Conservation (phyloP, 345 rosid species). For the Salix caprea region DNA sequence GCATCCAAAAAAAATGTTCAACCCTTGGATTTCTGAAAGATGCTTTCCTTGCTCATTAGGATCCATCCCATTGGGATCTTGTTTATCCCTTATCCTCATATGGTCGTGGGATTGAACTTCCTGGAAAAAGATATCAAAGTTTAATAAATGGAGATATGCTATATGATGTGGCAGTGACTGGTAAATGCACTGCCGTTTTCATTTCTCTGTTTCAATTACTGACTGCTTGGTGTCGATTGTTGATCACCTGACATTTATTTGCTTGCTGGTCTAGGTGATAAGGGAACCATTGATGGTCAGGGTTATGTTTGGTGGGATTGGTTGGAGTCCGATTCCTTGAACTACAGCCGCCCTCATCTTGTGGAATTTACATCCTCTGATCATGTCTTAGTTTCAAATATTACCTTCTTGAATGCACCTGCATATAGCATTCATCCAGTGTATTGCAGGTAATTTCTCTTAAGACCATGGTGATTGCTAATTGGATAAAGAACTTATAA, state of each 20-base stretch:
- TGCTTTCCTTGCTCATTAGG: slow-evolving; percentile 37
- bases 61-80: slow-evolving; percentile 76
- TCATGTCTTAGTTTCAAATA: slow-evolving; percentile 60
- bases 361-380: slow-evolving; percentile 68
- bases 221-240: not conserved
- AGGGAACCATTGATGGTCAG: slow-evolving; percentile 88
- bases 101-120: slow-evolving; percentile 82
- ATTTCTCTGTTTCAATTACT: not conserved
- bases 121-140: slow-evolving; percentile 70
- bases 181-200: slow-evolving; percentile 23
- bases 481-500: not conserved
- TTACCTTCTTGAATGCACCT: slow-evolving; percentile 80
- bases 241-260: not conserved
- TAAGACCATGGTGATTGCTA: not conserved
- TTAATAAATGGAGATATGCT: slow-evolving; percentile 76
- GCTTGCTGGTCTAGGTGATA: slow-evolving; percentile 51
- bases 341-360: slow-evolving; percentile 85
- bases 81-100: slow-evolving; percentile 82
- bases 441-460: slow-evolving; percentile 57
- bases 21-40: not conserved
- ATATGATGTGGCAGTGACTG: slow-evolving; percentile 76
- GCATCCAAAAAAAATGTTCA: not conserved
- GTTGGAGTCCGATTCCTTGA: slow-evolving; percentile 56
- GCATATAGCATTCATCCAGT: slow-evolving; percentile 81
- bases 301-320: slow-evolving; percentile 89